Evolutionary conservation across 2,329 filamentous ascomycete species (phyloP).

Genomic region (Coleophoma cylindrospora): DNA sequence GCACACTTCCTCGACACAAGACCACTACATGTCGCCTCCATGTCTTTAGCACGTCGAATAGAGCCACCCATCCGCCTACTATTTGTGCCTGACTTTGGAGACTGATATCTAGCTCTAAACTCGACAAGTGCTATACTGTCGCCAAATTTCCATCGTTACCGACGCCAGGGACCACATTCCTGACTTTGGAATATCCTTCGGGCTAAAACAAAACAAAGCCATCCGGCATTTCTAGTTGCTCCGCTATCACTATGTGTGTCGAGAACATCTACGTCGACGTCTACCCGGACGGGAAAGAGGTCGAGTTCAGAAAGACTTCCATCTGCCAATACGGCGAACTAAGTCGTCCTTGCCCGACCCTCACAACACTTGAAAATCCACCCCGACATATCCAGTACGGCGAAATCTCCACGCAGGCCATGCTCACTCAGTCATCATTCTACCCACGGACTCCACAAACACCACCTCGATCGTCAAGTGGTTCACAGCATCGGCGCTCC

Average conservation of each 20-base stretch:
- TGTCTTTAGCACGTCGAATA: constrained; percentile 23
- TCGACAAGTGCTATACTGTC: constrained; percentile 8
- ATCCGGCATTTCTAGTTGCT: constrained; percentile 12
- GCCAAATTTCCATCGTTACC: constrained; percentile 3
- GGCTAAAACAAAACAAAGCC: constrained; percentile 6
- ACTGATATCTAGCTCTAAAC: constrained; percentile 17
- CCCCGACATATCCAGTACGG: constrained; percentile 30
- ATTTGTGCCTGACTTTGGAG: constrained; percentile 23
- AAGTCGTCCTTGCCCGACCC: constrained; percentile 36
- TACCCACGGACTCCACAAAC: constrained; percentile 10
- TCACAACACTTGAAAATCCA: constrained; percentile 36
- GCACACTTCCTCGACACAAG: constrained; percentile 7
- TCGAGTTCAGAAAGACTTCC: constrained; percentile 29
- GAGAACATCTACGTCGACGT: constrained; percentile 41
- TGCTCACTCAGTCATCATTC: constrained; percentile 26
- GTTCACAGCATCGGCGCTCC: constrained; percentile 26
- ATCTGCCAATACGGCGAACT: constrained; percentile 33
- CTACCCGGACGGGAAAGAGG: constrained; percentile 38
- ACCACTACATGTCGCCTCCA: constrained; percentile 21
- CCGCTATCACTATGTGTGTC: constrained; percentile 43
- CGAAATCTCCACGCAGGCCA: constrained; percentile 26
- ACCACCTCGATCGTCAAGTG: constrained; percentile 19
- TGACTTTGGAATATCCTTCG: constrained; percentile 5
- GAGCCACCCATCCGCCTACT: constrained; percentile 19
- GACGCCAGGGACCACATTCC: constrained; percentile 3